A percentile compares a stretch with the other conserved stretches of the same genome.
Conservation (phyloP, 805 yeast genomes). For the Cyberlindnera samutprakarnensis region DNA sequence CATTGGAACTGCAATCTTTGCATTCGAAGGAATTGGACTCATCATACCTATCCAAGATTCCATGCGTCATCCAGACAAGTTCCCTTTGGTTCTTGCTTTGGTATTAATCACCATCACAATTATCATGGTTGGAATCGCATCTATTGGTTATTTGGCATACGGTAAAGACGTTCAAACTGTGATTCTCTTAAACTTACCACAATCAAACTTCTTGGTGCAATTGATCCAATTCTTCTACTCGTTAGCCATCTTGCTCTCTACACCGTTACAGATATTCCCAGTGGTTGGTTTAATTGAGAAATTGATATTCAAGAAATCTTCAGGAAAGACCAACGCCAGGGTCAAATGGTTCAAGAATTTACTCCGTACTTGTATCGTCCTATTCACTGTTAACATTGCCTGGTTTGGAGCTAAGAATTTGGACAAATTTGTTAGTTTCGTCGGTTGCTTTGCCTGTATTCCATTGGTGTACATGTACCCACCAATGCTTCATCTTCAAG, state of each 20-base stretch:
- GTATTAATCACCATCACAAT: conserved; percentile 59
- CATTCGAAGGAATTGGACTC: conserved; percentile 83
- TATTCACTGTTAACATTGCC: conserved; percentile 49
- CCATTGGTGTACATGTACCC: conserved; percentile 85
- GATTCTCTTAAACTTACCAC: conserved; percentile 66
- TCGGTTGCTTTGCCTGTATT: conserved; percentile 80
- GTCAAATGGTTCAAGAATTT: conserved; percentile 64
- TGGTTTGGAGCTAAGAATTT: conserved; percentile 60
- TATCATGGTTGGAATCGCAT: conserved; percentile 56
- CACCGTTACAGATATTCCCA: conserved; percentile 77
- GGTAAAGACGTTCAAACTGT: conserved; percentile 62
- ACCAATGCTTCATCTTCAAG: conserved; percentile 60
- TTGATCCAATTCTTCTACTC: conserved; percentile 67
- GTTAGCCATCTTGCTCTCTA: conserved; percentile 64
- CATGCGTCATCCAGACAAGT: conserved; percentile 68
- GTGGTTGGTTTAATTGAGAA: conserved; percentile 69
- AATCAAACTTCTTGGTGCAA: conserved; percentile 50
- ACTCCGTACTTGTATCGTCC: conserved; percentile 47
- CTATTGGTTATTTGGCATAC: conserved; percentile 63
- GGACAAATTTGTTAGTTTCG: conserved; percentile 70
- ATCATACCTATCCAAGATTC: conserved; percentile 79
- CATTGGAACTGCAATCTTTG: conserved; percentile 79
- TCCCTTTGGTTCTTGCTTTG: conserved; percentile 53
- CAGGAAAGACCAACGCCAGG: conserved; percentile 48
- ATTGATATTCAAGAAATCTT: conserved; percentile 41